Evolutionary conservation across 2,329 filamentous ascomycete species (phyloP).

Genomic region (Lasiodiplodia sp.): DNA sequence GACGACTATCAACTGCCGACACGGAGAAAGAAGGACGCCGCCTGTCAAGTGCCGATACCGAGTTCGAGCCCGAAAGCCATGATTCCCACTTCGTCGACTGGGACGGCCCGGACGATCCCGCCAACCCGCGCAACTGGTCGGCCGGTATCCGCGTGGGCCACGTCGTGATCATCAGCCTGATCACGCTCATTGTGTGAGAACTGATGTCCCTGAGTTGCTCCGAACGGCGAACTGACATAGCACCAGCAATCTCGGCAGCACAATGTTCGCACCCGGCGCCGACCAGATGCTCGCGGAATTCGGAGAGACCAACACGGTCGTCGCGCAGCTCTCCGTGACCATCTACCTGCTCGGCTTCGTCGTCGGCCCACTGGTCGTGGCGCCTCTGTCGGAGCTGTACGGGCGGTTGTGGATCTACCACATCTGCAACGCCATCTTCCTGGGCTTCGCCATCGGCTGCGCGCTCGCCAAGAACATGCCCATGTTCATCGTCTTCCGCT

Average conservation of each 20-base stretch:
- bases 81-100: too few relatives aligned
- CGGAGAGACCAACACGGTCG: constrained; percentile 38
- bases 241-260: constrained; percentile 39
- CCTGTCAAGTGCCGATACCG: too few relatives aligned
- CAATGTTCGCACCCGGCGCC: constrained; percentile 43
- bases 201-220: too few relatives aligned
- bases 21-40: too few relatives aligned
- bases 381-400: constrained; percentile 48
- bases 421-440: constrained; percentile 56
- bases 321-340: constrained; percentile 48
- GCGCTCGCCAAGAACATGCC: constrained; percentile 42
- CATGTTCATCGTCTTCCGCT: constrained; percentile 48
- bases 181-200: too few relatives aligned
- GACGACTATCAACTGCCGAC: too few relatives aligned
- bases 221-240: too few relatives aligned
- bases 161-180: too few relatives aligned
- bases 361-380: constrained; percentile 47
- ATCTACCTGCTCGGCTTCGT: constrained; percentile 50
- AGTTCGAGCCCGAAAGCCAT: too few relatives aligned
- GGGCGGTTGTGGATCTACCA: constrained; percentile 43
- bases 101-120: too few relatives aligned
- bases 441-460: constrained; percentile 58
- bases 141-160: too few relatives aligned
- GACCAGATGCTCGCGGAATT: constrained; percentile 43
- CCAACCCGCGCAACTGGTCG: too few relatives aligned